Evolutionary conservation across 1,284 basidiomycete species (phyloP), one percentile per base, ranked within the genome.

Genomic region (Naganishia albida): DNA sequence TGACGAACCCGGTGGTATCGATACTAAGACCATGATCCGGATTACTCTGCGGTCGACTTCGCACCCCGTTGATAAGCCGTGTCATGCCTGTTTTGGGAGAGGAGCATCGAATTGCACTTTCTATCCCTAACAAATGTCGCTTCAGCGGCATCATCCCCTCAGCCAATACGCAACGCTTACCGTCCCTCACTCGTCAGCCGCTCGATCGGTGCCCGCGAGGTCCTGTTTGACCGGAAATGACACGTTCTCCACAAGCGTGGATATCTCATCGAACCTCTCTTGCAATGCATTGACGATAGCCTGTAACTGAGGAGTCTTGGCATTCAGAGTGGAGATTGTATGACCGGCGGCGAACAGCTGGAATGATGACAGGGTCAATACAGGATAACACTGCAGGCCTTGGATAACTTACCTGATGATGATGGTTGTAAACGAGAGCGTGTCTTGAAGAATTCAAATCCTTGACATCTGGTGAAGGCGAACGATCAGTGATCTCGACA

Each of bases 381-480:
- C 34, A 6, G 34, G 10, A 34, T 34, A 10, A 6, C 34, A 10
- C 34, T 34, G 10, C 10, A 10, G 34, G 10, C 6, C 34, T 34
- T 48, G 13, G 18, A 18, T 20, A 13, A 62, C 70, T n/a, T 50
- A 75, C 75, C 65, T 80, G 76, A 67, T 78, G 76, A 70, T 80
- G 78, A 65, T 80, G 78, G 62, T 80, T 78, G 68, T 80, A 80
- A 18, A 80, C 78, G 7, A 80, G 68, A 38, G 72, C 71, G 65
- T 80, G 75, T 38, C 77, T 66, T 4, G 77, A 76, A 1, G 73
- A 73, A 62, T 78, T 72, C 43, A 80, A 69, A 44, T 73, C 72
- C 28, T 74, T 72, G 39, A 77, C 72, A 55, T 80, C 78, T 78
- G 63, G 4, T n/a, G 39, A 2, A 15, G 10, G 49, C 13, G 49